A percentile compares a stretch with the other conserved stretches of the same genome.
phyloP scores from a whole-genome alignment of 2,329 filamentous ascomycete genomes.

The Aureobasidium vineae region DNA sequence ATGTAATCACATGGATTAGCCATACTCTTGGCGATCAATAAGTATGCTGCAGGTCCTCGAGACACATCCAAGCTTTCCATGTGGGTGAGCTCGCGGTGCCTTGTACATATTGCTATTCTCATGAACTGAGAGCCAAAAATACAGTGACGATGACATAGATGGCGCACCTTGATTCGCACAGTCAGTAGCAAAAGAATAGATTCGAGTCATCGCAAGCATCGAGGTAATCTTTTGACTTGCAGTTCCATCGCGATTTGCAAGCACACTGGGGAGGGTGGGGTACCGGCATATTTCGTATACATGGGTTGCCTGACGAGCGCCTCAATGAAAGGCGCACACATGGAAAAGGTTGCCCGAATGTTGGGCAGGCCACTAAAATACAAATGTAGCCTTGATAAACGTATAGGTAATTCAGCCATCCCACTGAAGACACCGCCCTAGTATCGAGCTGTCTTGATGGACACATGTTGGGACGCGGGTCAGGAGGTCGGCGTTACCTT shows the following conservation, averaged over 20 bases:
- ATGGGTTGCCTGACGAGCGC: constrained; percentile 11
- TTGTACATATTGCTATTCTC: constrained; percentile 1
- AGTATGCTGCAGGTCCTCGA: constrained; percentile 14
- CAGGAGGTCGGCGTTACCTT: neutral
- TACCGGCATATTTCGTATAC: constrained; percentile 7
- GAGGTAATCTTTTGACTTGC: neutral
- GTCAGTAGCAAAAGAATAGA: neutral
- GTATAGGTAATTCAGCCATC: neutral
- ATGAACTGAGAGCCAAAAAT: neutral
- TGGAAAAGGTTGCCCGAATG: neutral
- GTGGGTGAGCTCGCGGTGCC: constrained; percentile 1
- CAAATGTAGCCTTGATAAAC: neutral
- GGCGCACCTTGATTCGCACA: neutral
- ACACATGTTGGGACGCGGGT: neutral
- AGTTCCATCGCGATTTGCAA: neutral
- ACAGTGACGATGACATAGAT: constrained; percentile 8
- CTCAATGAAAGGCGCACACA: neutral
- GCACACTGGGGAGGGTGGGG: neutral
- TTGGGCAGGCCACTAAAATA: neutral
- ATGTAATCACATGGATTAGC: constrained; percentile 10
- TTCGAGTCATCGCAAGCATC: neutral
- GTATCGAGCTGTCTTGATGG: neutral
- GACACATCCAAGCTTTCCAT: neutral
- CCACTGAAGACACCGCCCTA: neutral
- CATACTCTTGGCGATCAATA: neutral